Evolutionary conservation across 2,329 filamentous ascomycete genomes (phyloP), one percentile per base, ranked within the genome.

Genomic region (Colletotrichum sp.): DNA sequence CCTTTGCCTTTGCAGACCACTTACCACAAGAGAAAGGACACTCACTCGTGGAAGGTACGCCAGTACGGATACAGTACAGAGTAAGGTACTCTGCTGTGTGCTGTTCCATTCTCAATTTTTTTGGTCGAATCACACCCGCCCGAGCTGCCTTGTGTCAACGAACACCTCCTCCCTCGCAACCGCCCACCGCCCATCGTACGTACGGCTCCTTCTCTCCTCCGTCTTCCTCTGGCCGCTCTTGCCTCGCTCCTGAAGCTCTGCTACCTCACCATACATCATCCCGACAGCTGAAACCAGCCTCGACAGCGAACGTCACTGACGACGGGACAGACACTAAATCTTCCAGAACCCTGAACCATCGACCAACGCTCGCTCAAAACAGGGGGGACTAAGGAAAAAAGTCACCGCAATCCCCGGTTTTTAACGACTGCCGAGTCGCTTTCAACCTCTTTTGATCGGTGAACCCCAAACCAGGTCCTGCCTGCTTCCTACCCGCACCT

Each of bases 381-480:
- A 44, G 64, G 64, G 55, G 67, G 55, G 16, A n/a, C 10, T 32
- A 22, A 12, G n/a, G 30, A 59, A 59, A 59, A 68, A 60, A 39
- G 30, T 18, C 55, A 52, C 28, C 65, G 32, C 64, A 13, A 62
- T 62, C 69, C 62, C 67, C 67, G 67, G 32, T 69, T 69, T 69
- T 69, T 69, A 48, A 68, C 70, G 60, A 65, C 70, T 73, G 70
- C 59, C 70, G 64, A 64, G 52, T 73, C 64, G 64, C 69, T 65
- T 48, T 67, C 69, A 22, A 63, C 44, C 62, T 55, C 62, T 72
- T 52, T 39, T 63, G 73, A 70, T 68, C 73, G 73, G 73, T 75
- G 73, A 75, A 68, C 64, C 71, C 64, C 64, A 65, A 64, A 73
- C 73, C 70, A 73, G 73, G 73, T 75, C 13, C 34, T 60, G 73